Conservation (phyloP, 2,329 filamentous ascomycete species). For the Aspergillus aculeatus region DNA sequence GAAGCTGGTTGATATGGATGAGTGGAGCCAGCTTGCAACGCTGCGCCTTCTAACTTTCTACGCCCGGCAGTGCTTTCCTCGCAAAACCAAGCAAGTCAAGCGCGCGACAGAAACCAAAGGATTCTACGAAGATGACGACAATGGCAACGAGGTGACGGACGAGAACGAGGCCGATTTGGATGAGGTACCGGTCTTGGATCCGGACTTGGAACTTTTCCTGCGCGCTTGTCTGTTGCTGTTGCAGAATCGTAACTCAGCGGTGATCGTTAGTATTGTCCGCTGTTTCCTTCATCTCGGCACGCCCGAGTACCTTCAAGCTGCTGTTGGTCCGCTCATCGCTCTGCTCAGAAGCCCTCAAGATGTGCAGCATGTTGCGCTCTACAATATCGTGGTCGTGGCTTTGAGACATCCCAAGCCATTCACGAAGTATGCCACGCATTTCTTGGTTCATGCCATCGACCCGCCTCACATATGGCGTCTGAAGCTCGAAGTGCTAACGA, state of each 20-base stretch:
- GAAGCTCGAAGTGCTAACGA: conserved; percentile 85
- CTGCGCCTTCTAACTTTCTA: conserved; percentile 81
- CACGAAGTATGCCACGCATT: conserved; percentile 83
- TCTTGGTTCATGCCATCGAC: conserved; percentile 79
- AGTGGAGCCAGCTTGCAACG: conserved; percentile 90
- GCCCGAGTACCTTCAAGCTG: conserved; percentile 67
- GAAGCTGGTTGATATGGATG: conserved; percentile 97
- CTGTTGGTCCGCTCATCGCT: conserved; percentile 81
- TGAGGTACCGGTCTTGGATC: conserved; percentile 64
- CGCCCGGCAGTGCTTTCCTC: conserved; percentile 82
- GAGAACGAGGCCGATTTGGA: conserved; percentile 50
- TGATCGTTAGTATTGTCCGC: conserved; percentile 81
- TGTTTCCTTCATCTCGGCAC: conserved; percentile 85
- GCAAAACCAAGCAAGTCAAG: conserved; percentile 59
- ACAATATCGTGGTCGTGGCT: conserved; percentile 94
- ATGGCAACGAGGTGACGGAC: conserved; percentile 40
- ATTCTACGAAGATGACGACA: conserved; percentile 73
- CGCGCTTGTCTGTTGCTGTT: conserved; percentile 79
- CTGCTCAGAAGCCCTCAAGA: conserved; percentile 81
- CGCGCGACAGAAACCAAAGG: conserved; percentile 58
- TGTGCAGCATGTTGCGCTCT: conserved; percentile 83
- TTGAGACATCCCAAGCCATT: conserved; percentile 75
- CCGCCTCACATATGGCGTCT: conserved; percentile 79
- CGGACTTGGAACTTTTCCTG: conserved; percentile 78
- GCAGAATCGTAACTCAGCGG: conserved; percentile 88